Base-by-base conservation (phyloP, 164 flowering plant genomes). In the Vitis cinerea region DNA sequence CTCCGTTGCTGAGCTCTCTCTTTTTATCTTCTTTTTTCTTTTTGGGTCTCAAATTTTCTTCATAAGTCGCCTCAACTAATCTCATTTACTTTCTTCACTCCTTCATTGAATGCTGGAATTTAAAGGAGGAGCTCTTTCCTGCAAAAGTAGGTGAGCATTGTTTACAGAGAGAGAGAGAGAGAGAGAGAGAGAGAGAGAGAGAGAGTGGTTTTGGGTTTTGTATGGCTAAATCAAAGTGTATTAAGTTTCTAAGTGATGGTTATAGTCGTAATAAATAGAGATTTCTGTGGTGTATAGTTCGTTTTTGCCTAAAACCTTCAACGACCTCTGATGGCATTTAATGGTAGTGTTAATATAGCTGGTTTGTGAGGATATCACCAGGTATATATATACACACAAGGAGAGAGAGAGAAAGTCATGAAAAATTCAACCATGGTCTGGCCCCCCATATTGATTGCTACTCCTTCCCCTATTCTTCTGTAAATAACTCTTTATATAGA, bases 291-390 rank as follows among this genome's bases (percentile, higher is more conserved):
- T 37, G 44, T 37, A 37, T 37, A 37, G 44, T 37, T 37, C 44
- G 4, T 0, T 55, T 75, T 75, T 62, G 37, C 74, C 73, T 79
- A 70, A 72, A 79, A 67, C 48, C 70, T 71, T 64, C 87, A 84
- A 82, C 85, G 73, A 78, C 83, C 79, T 71, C 70, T 67, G 78
- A 49, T 30, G 75, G 75, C 80, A 76, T 69, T 80, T 74, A 77
- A 70, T 78, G 80, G 70, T 51, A 12, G 37, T 13, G n/a, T 8
- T 31, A 30, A 14, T 12, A 16, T 29, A 57, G 64, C 70, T 56
- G 30, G 62, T 16, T 67, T 12, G 23, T 13, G 19, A 64, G 31
- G 62, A 37, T 37, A 37, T 37, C 4, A 6, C 44, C 44, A 37
- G 4, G 44, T 37, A 37, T 37, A 37, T 37, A 37, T 37, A 37